Base-by-base conservation (phyloP, 2,329 filamentous ascomycete species). In the Onygenales sp. region DNA sequence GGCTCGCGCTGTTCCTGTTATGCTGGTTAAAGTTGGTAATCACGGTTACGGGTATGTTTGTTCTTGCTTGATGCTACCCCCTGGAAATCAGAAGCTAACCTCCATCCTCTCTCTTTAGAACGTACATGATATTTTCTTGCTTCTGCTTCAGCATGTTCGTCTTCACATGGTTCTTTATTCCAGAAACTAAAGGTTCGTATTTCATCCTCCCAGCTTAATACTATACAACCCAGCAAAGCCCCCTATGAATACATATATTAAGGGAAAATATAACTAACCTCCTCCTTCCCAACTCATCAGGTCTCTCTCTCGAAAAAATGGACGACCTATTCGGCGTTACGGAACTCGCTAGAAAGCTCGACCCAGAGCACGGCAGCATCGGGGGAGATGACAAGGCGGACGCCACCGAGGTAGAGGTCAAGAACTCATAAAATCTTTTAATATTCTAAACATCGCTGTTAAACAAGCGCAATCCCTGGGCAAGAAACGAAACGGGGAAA, bases 151-250 rank as follows among this genome's bases (percentile, higher is more conserved):
- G 74, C 59, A 86, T 87, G 80, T 79, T 80, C 56, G 57, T 84
- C 51, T 85, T 84, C 62, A 81, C 83, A 11, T 85, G 77, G 74
- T 82, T 85, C 72, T 77, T 83, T 57, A 77, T 86, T n/a, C 85
- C 85, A 0, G 85, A 88, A 70, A 88, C 85, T 9, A 87, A 87
- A 72, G 84, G 84, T 74, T 58, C 63, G 69, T 60, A 59, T 66
- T 27, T 63, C 37, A 77, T 54, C 40, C 53, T 21, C 14, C 1
- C 10, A 21, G 14, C 51, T 37, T 32, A 39, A 10, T 39, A 39
- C 13, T 3, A 39, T 3, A 39, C 9, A n/a, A 39, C 36, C 3
- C 9, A 39, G 21, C 21, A 27, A 27, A 27, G 21, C 21, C 21
- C 21, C 21, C 21, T 27, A 27, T 27, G 21, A 27, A 27, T 17